These are phyloP conservation scores for Calonectria hawksworthii DNA, from an alignment of 2,329 filamentous ascomycete species.

Conservation along the genomic window DNA sequence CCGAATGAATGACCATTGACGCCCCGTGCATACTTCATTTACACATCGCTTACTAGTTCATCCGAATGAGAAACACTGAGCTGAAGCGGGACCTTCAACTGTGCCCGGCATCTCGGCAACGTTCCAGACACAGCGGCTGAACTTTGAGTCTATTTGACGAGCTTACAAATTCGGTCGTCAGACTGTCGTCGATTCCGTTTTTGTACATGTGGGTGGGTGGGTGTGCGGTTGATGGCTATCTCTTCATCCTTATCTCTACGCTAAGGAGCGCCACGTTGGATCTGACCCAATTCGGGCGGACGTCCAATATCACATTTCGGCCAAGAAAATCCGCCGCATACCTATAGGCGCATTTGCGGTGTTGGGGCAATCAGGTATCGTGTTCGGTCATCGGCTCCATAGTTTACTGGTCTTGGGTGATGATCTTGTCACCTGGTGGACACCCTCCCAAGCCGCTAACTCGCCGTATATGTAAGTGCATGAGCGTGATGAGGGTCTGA, in stretches of 20 bases:
- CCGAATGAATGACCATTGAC: neutral
- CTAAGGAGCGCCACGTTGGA: constrained; percentile 35
- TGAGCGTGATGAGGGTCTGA: constrained; percentile 14
- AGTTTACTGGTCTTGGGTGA: constrained; percentile 14
- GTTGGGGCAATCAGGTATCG: constrained; percentile 21
- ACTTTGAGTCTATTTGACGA: constrained; percentile 9
- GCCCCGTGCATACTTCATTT: neutral
- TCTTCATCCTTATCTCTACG: constrained; percentile 38
- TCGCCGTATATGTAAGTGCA: constrained; percentile 10
- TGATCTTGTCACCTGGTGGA: constrained; percentile 15
- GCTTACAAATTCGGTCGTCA: constrained; percentile 18
- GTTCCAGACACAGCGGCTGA: constrained; percentile 5
- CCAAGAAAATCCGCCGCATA: constrained; percentile 20
- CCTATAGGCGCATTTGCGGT: neutral
- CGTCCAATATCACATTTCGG: constrained; percentile 27
- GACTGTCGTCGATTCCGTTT: neutral
- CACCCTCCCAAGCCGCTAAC: constrained; percentile 19
- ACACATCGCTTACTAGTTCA: neutral
- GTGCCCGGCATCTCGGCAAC: constrained; percentile 14
- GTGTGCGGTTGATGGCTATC: neutral
- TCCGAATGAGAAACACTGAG: neutral
- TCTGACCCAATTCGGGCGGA: constrained; percentile 3
- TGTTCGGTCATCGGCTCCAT: constrained; percentile 3
- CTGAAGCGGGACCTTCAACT: neutral
- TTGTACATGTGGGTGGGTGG: neutral